These are phyloP conservation scores for Aquilaria yunnanensis DNA, from an alignment of 345 rosid species.

Conservation along the genomic window DNA sequence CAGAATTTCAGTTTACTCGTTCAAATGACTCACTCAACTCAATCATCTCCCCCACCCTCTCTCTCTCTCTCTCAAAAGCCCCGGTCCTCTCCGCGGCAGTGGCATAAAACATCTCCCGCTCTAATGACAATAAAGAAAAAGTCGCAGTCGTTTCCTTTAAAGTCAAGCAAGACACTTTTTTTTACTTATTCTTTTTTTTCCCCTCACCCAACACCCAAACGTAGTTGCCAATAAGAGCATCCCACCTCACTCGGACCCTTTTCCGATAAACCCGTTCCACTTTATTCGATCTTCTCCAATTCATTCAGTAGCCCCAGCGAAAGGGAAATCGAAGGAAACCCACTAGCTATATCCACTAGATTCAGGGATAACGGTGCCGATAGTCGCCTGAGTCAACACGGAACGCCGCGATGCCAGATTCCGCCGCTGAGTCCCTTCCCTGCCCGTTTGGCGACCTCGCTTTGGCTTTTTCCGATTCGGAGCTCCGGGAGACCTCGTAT, in stretches of 20 bases:
- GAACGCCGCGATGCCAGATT: conserved; percentile 16
- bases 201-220: background rate
- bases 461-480: conserved; percentile 49
- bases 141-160: conserved; percentile 19
- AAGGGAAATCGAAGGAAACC: background rate
- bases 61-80: no score
- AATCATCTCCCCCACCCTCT: no score
- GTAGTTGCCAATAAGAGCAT: background rate
- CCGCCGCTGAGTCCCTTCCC: conserved; percentile 26
- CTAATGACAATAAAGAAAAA: background rate
- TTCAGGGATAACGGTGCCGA: conserved; percentile 6
- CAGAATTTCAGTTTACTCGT: no score
- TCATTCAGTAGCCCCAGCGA: background rate
- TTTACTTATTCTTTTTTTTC: background rate
- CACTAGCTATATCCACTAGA: conserved; percentile 7
- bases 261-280: background rate
- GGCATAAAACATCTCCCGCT: background rate
- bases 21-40: no score
- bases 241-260: conserved; percentile 2
- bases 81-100: no score
- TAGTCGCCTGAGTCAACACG: background rate
- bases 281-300: background rate
- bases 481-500: conserved; percentile 85
- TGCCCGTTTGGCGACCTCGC: conserved; percentile 56
- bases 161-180: conserved; percentile 26